Evolutionary conservation across 768 basidiomycete species (phyloP).

Genomic region (Coprinopsis sp.): DNA sequence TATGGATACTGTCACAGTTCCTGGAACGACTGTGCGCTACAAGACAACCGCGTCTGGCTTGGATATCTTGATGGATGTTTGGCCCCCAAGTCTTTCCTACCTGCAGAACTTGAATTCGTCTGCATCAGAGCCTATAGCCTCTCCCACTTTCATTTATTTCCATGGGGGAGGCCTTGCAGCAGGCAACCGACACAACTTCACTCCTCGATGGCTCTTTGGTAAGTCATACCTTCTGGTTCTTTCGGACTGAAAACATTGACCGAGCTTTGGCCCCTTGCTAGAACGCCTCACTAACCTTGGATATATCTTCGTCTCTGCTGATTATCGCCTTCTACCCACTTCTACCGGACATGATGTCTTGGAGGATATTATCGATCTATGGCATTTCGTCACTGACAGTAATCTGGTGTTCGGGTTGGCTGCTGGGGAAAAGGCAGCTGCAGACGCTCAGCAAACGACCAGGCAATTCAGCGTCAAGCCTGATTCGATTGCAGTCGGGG

Average conservation of each 20-base stretch:
- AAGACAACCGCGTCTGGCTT: conserved; percentile 4
- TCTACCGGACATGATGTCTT: conserved; percentile 54
- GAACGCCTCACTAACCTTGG: conserved; percentile 45
- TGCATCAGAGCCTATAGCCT: conserved; percentile 3
- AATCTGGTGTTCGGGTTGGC: not conserved
- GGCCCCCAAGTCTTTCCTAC: not conserved
- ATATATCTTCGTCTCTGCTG: conserved; percentile 55
- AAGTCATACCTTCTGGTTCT: conserved; percentile 9
- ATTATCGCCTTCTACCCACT: conserved; percentile 55
- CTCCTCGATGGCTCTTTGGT: conserved; percentile 64
- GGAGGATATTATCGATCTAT: conserved; percentile 53
- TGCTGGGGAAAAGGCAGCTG: not conserved
- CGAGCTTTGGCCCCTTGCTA: conserved; percentile 16
- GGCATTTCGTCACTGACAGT: conserved; percentile 38
- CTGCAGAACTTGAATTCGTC: not conserved
- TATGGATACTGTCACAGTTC: conserved; percentile 1
- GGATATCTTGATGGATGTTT: conserved; percentile 8
- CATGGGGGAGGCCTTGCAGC: conserved; percentile 57
- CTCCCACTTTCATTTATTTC: conserved; percentile 39
- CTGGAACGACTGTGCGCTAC: conserved; percentile 2
- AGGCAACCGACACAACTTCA: conserved; percentile 55
- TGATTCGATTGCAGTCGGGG: conserved; percentile 45
- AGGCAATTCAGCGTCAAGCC: conserved; percentile 37
- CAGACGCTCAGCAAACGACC: not conserved
- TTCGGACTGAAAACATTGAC: not conserved